Evolutionary conservation across 2,329 filamentous ascomycete genomes (phyloP).

Genomic region (Colletotrichum phormii): DNA sequence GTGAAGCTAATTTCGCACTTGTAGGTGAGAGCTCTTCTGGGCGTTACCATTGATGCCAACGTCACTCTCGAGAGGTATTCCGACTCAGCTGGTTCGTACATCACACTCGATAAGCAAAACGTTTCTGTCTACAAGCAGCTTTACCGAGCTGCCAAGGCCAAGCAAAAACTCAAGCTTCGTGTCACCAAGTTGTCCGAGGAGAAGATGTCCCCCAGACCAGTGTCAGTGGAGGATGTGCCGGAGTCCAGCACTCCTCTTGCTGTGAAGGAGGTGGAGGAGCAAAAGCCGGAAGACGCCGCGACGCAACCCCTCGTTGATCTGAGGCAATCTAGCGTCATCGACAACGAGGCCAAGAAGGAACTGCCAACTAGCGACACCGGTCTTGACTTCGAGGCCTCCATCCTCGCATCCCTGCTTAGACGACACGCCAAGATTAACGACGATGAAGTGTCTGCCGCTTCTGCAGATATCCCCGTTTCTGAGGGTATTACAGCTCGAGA

Average conservation of each 20-base stretch:
- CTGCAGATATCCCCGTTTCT: conserved; percentile 40
- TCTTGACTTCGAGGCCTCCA: conserved; percentile 37
- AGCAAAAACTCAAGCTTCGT: conserved; percentile 94
- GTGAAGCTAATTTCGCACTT: conserved; percentile 19
- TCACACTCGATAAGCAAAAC: conserved; percentile 83
- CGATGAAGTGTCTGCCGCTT: conserved; percentile 10
- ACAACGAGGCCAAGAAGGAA: conserved; percentile 30
- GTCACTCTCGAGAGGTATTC: conserved; percentile 92
- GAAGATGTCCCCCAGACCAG: conserved; percentile 51
- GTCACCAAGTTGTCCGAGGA: conserved; percentile 60
- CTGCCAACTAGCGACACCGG: conserved; percentile 34
- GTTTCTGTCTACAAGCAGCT: conserved; percentile 94
- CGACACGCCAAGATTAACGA: conserved; percentile 35
- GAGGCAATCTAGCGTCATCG: conserved; percentile 38
- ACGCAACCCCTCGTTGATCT: conserved; percentile 38
- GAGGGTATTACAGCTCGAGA: conserved; percentile 44
- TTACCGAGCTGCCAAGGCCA: conserved; percentile 95
- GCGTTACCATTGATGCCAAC: conserved; percentile 70
- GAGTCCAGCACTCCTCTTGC: conserved; percentile 43
- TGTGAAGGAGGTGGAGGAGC: conserved; percentile 39
- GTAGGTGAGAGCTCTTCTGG: conserved; percentile 77
- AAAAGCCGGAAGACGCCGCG: background rate
- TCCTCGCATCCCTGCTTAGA: conserved; percentile 35
- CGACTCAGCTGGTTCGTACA: conserved; percentile 86
- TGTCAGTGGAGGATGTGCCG: conserved; percentile 64